Evolutionary conservation across 179 eudicot genomes (phyloP).

Genomic region (Vitellaria paradoxa): DNA sequence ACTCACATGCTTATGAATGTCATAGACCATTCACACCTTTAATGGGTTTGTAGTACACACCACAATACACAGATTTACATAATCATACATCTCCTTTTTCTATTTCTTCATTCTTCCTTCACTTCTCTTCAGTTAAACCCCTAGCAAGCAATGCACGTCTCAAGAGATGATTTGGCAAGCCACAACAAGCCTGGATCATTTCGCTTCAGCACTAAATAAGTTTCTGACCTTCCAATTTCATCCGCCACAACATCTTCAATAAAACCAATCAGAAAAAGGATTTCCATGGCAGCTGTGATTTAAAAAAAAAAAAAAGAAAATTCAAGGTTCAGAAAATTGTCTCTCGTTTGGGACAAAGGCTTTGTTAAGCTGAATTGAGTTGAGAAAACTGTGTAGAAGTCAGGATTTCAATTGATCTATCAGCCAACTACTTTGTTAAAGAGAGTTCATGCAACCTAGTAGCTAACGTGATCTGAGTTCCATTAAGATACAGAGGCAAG

Average conservation of each 20-base stretch:
- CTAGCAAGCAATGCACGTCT: constrained; percentile 40
- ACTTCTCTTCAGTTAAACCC: background rate
- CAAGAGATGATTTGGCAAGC: constrained; percentile 85
- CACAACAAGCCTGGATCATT: constrained; percentile 84
- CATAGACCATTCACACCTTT: background rate
- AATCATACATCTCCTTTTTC: background rate
- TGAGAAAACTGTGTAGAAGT: too few species aligned
- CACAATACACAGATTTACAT: background rate
- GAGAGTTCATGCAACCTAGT: too few species aligned
- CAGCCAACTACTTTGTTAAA: too few species aligned
- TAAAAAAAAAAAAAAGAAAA: constrained; percentile 9
- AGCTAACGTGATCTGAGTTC: background rate
- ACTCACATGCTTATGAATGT: background rate
- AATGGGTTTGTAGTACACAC: background rate
- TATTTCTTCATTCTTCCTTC: background rate
- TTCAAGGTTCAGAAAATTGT: background rate
- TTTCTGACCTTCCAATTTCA: constrained; percentile 55
- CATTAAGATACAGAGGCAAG: background rate
- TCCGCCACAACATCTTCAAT: constrained; percentile 53
- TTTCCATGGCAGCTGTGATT: constrained; percentile 83
- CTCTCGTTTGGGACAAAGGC: too few species aligned
- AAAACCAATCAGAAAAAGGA: constrained; percentile 69
- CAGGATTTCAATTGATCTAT: background rate
- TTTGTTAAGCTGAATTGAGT: too few species aligned
- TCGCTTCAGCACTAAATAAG: constrained; percentile 66